Evolutionary conservation across 176 grass and related monocot genomes (phyloP), one percentile per base, ranked within the genome.

Genomic region (Ensete ventricosum): DNA sequence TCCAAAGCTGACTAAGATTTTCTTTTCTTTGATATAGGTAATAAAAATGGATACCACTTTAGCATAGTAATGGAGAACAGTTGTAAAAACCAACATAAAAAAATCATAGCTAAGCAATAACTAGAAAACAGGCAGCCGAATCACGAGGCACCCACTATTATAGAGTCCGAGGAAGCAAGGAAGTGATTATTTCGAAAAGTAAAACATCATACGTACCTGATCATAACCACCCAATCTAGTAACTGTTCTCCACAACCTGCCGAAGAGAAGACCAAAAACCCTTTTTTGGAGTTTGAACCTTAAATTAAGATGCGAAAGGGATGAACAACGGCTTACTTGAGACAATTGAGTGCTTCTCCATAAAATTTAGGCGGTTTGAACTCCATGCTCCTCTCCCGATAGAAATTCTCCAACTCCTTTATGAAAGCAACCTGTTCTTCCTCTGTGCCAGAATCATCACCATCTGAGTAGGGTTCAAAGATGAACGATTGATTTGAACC

Each of bases 181-280:
- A n/a, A 51, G 9, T 14, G 19, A 20, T 20, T 21, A 0, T 60
- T 60, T 3, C 0, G 34, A 4, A 60, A n/a, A 51, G 2, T 17
- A 70, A 50, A 14, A 69, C 27, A 80, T 59, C 14, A 55, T 66
- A 51, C 16, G 21, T 84, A 99, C 96, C 96, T 91, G 91, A 55
- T 99, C 96, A 86, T 99, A 99, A 81, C 96, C 88, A 71, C 96
- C 96, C 76, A 95, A 91, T 82, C 90, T 88, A 67, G 90, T 94
- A 13, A 93, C 90, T 87, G 89, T 84, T 79, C 96, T 94, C 96
- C 96, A 99, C 68, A 99, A 80, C 71, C 96, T 99, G 82, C 43
- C 78, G 81, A 62, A 71, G 55, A 54, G 53, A 65, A 75, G 21
- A 20, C 50, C 74, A 84, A 21, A 43, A 48, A 7, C 54, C 14